Percentiles rank a stretch among this genome's conserved stretches.
Conservation (phyloP, 2,329 filamentous ascomycete species). For the Cladosporium sp. region DNA sequence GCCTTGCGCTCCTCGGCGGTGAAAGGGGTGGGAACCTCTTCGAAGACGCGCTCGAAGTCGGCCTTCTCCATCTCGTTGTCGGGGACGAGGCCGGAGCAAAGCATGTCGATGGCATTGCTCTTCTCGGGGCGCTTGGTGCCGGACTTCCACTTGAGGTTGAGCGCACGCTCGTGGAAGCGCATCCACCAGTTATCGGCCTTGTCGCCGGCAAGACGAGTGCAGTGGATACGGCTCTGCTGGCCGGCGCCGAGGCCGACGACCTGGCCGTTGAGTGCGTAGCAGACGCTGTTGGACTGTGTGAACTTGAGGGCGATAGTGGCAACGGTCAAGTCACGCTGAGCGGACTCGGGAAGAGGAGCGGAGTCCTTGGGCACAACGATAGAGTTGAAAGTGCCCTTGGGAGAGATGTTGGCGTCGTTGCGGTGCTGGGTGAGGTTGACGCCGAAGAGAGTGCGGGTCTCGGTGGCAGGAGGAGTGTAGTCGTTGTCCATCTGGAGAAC, state of each 20-base stretch:
- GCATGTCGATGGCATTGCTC: slow-evolving; percentile 94
- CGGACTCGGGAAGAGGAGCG: slow-evolving; percentile 67
- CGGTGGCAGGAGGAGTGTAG: slow-evolving; percentile 69
- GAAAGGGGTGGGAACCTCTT: slow-evolving; percentile 80
- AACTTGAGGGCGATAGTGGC: slow-evolving; percentile 98
- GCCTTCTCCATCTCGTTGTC: slow-evolving; percentile 77
- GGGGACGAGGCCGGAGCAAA: slow-evolving; percentile 86
- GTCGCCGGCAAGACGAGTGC: slow-evolving; percentile 92
- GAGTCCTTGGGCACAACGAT: slow-evolving; percentile 83
- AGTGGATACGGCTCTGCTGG: slow-evolving; percentile 97
- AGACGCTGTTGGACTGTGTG: slow-evolving; percentile 98
- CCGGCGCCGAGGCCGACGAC: slow-evolving; percentile 91
- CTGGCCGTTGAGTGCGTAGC: slow-evolving; percentile 92
- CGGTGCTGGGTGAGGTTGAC: slow-evolving; percentile 84
- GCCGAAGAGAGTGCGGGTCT: slow-evolving; percentile 85
- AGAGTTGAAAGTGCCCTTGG: slow-evolving; percentile 73
- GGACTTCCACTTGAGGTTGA: slow-evolving; percentile 93
- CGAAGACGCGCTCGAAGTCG: slow-evolving; percentile 84
- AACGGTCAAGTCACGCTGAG: slow-evolving; percentile 84
- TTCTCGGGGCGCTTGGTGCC: slow-evolving; percentile 95
- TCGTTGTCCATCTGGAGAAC: slow-evolving; percentile 90
- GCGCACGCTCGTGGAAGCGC: slow-evolving; percentile 87
- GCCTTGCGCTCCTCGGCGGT: slow-evolving; percentile 76
- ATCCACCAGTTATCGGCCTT: slow-evolving; percentile 99
- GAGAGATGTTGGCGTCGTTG: slow-evolving; percentile 84